Base-by-base conservation (phyloP, 768 basidiomycete genomes). In the Nevesoporus exiguus region DNA sequence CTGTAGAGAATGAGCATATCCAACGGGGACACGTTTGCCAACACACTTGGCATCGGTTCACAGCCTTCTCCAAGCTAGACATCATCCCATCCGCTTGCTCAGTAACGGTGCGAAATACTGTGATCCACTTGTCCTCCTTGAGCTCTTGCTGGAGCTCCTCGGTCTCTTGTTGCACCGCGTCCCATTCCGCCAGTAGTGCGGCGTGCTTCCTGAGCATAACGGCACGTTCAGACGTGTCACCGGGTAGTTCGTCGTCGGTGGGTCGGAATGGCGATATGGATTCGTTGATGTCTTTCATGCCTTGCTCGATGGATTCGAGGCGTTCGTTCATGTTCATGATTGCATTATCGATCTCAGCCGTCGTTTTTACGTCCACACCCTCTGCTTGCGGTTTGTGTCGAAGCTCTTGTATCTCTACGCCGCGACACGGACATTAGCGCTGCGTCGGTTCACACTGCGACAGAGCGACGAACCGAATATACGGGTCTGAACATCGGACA, bases 21-120 rank as follows among this genome's bases (percentile, higher is more conserved):
- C 24, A 2, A 11, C 15, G 4, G 13, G 17, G 27, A 41, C 22
- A n/a, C 36, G 11, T 25, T 46, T 21, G 4, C 46, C 67, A 44
- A 53, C 84, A 58, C 63, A 92, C 93, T 76, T 91, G 88, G 75
- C 93, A 95, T 59, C 90, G 84, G 63, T 85, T 85, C 41, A 96
- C 85, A 9, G 90, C 93, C 70, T 96, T 98, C 74, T 98, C 92
- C 61, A 99, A 73, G 64, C 90, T 91, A 27, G 83, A 83, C 93
- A 98, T 96, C 96, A 98, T 97, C 24, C 92, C 93, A 67, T 94
- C 92, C 40, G 96, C 95, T 69, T 98, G 95, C 64, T 94, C 88
- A 40, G 92, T 86, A 53, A 93, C 90, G 6, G 91, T 95, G 60
- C 94, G 82, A 72, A 98, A 98, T 21, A 98, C 91, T 11, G 88